Evolutionary conservation across 139 green algal genomes (phyloP).

Genomic region (Micractinium conductrix): DNA sequence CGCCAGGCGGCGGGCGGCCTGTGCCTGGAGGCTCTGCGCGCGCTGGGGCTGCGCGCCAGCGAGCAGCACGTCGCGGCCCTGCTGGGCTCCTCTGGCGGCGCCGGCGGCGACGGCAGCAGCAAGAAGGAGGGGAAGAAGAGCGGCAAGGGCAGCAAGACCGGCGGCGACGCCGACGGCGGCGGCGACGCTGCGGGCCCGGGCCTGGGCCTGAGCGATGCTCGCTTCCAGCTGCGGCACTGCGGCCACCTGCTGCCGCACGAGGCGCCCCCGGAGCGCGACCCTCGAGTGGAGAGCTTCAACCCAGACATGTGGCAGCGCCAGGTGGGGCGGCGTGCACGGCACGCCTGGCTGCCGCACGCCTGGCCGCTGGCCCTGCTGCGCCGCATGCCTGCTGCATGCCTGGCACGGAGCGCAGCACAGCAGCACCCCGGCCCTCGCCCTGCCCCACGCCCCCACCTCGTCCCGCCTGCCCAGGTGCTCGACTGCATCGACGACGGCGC

Average conservation of each 20-base stretch:
- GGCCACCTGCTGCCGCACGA: conserved; percentile 40
- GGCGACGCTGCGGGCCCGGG: background rate
- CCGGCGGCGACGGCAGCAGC: background rate
- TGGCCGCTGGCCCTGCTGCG: background rate
- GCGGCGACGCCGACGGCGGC: background rate
- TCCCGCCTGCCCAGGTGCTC: conserved; percentile 30
- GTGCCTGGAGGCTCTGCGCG: background rate
- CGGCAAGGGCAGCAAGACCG: background rate
- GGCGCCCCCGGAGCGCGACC: conserved; percentile 13
- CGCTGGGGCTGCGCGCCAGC: background rate
- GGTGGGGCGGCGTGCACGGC: background rate
- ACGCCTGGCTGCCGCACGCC: background rate
- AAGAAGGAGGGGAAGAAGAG: conserved; percentile 21
- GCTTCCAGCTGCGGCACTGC: conserved; percentile 43
- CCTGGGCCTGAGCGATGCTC: conserved; percentile 7
- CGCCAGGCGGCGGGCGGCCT: background rate
- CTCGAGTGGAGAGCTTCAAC: conserved; percentile 37
- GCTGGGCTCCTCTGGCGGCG: background rate
- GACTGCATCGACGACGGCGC: conserved; percentile 52
- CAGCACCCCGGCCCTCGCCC: background rate
- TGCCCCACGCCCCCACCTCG: background rate
- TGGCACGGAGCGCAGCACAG: background rate
- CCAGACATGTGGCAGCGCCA: conserved; percentile 45
- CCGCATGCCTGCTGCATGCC: background rate
- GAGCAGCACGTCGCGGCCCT: background rate